These are phyloP conservation scores for Aspergillus uvarum DNA, from an alignment of 2,329 filamentous ascomycete genomes.

Conservation along the genomic window DNA sequence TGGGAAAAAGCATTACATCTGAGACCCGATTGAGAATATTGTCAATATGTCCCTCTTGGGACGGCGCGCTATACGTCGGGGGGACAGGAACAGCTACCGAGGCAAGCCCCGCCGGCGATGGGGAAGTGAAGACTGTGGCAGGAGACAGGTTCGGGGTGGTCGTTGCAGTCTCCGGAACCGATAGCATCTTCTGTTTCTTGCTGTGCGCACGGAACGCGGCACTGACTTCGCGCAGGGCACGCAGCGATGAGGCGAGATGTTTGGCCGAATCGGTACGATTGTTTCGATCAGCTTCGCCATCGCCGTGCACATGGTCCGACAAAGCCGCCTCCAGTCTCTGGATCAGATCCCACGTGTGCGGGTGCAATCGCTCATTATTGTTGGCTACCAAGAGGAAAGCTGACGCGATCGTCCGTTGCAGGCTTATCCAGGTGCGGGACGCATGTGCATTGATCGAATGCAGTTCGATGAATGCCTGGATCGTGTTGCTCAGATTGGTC, in stretches of 20 bases:
- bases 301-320: constrained; percentile 33
- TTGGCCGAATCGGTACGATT: constrained; percentile 35
- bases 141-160: constrained; percentile 13
- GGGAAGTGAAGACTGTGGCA: constrained; percentile 10
- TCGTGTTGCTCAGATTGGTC: constrained; percentile 51
- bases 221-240: constrained; percentile 34
- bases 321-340: constrained; percentile 31
- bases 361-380: constrained; percentile 26
- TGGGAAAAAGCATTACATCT: constrained; percentile 39
- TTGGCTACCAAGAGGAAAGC: constrained; percentile 40
- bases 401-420: constrained; percentile 43
- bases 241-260: constrained; percentile 34
- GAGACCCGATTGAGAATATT: constrained; percentile 36
- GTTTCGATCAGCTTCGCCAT: constrained; percentile 24
- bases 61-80: constrained; percentile 8
- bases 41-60: constrained; percentile 30
- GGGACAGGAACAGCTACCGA: constrained; percentile 9
- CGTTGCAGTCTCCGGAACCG: constrained; percentile 5
- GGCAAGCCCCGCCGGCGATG: constrained; percentile 9
- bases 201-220: constrained; percentile 25
- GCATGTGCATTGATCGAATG: constrained; percentile 37
- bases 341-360: constrained; percentile 30
- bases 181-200: constrained; percentile 11
- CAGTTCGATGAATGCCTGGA: constrained; percentile 59
- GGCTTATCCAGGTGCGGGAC: constrained; percentile 44